Conservation (phyloP, 495 filamentous ascomycete species). For the Talaromyces trachyspermus region DNA sequence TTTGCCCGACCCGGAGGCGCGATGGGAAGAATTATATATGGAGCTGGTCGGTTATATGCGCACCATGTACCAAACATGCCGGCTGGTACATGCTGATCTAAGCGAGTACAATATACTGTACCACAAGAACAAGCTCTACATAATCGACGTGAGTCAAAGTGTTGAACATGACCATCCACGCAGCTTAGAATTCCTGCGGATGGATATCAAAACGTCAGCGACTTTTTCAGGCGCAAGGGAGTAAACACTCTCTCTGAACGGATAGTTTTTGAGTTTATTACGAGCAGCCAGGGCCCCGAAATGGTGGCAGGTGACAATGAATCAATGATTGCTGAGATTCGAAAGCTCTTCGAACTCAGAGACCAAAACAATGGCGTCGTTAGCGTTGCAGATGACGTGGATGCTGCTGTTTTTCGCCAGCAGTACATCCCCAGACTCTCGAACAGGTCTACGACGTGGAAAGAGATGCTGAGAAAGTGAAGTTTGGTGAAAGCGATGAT, state of each 20-base stretch:
- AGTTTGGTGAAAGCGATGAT: conserved; percentile 59
- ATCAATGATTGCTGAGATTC: conserved; percentile 41
- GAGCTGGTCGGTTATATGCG: conserved; percentile 85
- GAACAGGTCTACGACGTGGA: conserved; percentile 95
- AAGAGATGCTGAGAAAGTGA: conserved; percentile 72
- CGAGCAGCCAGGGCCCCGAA: conserved; percentile 44
- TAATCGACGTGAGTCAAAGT: conserved; percentile 95
- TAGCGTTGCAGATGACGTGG: conserved; percentile 49
- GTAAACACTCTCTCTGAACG: conserved; percentile 72
- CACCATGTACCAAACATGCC: conserved; percentile 81
- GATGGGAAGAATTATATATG: conserved; percentile 70
- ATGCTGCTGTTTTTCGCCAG: conserved; percentile 87
- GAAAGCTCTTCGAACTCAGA: conserved; percentile 42
- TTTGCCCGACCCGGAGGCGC: conserved; percentile 45
- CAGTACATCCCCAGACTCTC: conserved; percentile 88
- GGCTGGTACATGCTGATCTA: conserved; percentile 88
- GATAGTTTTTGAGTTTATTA: conserved; percentile 72
- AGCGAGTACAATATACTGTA: conserved; percentile 97
- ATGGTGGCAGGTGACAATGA: conserved; percentile 25
- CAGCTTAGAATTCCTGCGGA: conserved; percentile 84
- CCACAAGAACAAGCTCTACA: conserved; percentile 71
- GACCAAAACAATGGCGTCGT: conserved; percentile 27
- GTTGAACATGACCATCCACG: conserved; percentile 95
- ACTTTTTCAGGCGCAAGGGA: conserved; percentile 82
- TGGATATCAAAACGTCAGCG: conserved; percentile 95